phyloP scores from a whole-genome alignment of 2,329 filamentous ascomycete genomes.

The Venturia carpophila region DNA sequence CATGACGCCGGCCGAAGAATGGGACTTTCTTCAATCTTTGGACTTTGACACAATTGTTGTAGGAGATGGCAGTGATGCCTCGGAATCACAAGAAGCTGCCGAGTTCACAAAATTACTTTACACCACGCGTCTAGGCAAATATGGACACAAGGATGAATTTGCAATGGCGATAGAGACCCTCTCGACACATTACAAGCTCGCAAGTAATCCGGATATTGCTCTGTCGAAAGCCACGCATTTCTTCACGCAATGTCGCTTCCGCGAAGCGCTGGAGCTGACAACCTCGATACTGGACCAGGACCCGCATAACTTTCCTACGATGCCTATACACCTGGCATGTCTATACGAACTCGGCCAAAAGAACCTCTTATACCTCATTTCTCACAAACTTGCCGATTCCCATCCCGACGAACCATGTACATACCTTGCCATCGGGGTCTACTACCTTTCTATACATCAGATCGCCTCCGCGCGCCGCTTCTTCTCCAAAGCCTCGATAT shows the following conservation, averaged over 20 bases:
- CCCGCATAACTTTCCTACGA: slow-evolving; percentile 80
- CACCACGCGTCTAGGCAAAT: slow-evolving; percentile 90
- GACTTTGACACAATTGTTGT: slow-evolving; percentile 79
- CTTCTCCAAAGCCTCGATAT: slow-evolving; percentile 94
- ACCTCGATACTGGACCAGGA: slow-evolving; percentile 73
- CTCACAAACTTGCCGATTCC: slow-evolving; percentile 85
- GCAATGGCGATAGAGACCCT: slow-evolving; percentile 81
- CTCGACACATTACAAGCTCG: slow-evolving; percentile 85
- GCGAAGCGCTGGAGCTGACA: slow-evolving; percentile 76
- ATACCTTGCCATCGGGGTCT: slow-evolving; percentile 90
- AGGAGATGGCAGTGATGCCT: slow-evolving; percentile 38
- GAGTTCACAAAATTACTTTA: slow-evolving; percentile 96
- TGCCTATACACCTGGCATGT: slow-evolving; percentile 86
- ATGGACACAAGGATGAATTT: slow-evolving; percentile 77
- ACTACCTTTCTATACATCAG: slow-evolving; percentile 83
- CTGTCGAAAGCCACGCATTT: slow-evolving; percentile 83
- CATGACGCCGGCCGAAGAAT: slow-evolving; percentile 81
- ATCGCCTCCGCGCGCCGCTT: slow-evolving; percentile 90
- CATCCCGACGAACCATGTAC: slow-evolving; percentile 86
- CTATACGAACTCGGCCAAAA: slow-evolving; percentile 80
- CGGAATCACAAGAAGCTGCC: slow-evolving; percentile 72
- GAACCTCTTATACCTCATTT: slow-evolving; percentile 82
- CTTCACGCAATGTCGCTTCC: slow-evolving; percentile 91
- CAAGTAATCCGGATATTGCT: slow-evolving; percentile 79
- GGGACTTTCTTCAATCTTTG: slow-evolving; percentile 78